A percentile compares a stretch with the other conserved stretches of the same genome.
phyloP scores from a whole-genome alignment of 2,329 filamentous ascomycete species.

The Pseudocercospora eumusae region DNA sequence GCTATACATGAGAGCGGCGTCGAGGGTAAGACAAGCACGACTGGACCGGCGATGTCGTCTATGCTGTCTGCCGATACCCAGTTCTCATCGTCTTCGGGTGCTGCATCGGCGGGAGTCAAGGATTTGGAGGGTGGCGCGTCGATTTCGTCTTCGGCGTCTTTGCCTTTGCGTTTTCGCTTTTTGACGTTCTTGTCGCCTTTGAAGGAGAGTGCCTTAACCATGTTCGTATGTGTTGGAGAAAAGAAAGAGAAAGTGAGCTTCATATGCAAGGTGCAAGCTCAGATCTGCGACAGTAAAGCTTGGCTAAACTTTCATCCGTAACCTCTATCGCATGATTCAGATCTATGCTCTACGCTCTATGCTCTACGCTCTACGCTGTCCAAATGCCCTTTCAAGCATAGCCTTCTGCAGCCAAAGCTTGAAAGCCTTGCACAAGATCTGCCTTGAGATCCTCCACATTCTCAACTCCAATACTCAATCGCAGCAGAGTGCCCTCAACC shows the following conservation, averaged over 20 bases:
- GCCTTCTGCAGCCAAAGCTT: slow-evolving; percentile 48
- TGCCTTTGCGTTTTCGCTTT: slow-evolving; percentile 63
- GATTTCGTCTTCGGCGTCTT: slow-evolving; percentile 50
- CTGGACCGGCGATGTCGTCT: slow-evolving; percentile 75
- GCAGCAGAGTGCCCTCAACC: slow-evolving; percentile 71
- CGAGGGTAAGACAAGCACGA: slow-evolving; percentile 74
- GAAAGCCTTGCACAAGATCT: slow-evolving; percentile 70
- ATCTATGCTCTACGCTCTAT: neutral
- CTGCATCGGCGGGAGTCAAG: slow-evolving; percentile 35
- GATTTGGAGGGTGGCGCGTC: slow-evolving; percentile 39
- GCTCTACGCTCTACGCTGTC: neutral
- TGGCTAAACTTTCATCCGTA: neutral
- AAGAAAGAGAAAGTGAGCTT: neutral
- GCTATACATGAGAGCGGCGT: slow-evolving; percentile 73
- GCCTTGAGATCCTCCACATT: slow-evolving; percentile 77
- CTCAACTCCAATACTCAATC: slow-evolving; percentile 86
- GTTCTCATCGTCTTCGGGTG: slow-evolving; percentile 71
- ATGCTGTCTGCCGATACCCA: slow-evolving; percentile 84
- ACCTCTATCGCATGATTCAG: too few species aligned
- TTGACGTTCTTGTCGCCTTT: slow-evolving; percentile 97
- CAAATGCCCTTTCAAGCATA: neutral
- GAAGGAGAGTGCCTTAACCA: slow-evolving; percentile 90
- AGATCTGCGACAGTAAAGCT: neutral
- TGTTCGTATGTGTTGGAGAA: slow-evolving; percentile 39
- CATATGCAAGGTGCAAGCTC: neutral